Evolutionary conservation across 768 basidiomycete genomes (phyloP), one percentile per base, ranked within the genome.

Genomic region (Agaricus subrufescens): DNA sequence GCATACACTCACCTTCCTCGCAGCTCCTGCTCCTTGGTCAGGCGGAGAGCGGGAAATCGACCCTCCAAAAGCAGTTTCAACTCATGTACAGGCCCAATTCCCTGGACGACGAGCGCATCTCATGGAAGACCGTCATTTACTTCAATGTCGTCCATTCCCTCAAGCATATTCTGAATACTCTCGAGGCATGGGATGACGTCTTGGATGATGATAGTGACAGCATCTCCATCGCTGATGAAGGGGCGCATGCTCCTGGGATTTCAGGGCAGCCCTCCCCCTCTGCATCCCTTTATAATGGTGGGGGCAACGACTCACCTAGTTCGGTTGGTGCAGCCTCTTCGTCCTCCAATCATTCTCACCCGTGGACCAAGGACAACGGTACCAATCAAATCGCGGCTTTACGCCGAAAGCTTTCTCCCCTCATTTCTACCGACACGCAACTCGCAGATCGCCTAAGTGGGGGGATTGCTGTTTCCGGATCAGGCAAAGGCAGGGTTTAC

Each of bases 31-130:
- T 91, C 54, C 78, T 89, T 40, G 88, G 88, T 39, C 87, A 89
- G 63, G 87, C 87, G 39, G 87, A 89, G 73, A 88, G 85, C 46
- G 87, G 86, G 62, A 89, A 89, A 66, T 85, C 85, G 31, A 88
- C 86, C 3, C 77, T 89, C 46, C 86, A 87, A 69, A 88, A 88
- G 66, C 87, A 87, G 64, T 89, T 87, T 62, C 87, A 89, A 67
- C 80, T 91, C 62, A 87, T 90, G 83, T 90, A 90, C 69, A 83
- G 80, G 57, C 89, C 87, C 8, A 79, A 77, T 58, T 83, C 84
- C 42, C 71, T 89, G 42, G 86, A 89, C 57, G 76, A 77, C 57
- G 87, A 89, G 63, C 84, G 87, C 19, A 69, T 77, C 49, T 86
- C 85, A 46, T 89, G 87, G 87, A 79, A 83, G 55, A 84, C 82